Base-by-base conservation (phyloP, 345 rosid species). In the Stellera chamaejasme region DNA sequence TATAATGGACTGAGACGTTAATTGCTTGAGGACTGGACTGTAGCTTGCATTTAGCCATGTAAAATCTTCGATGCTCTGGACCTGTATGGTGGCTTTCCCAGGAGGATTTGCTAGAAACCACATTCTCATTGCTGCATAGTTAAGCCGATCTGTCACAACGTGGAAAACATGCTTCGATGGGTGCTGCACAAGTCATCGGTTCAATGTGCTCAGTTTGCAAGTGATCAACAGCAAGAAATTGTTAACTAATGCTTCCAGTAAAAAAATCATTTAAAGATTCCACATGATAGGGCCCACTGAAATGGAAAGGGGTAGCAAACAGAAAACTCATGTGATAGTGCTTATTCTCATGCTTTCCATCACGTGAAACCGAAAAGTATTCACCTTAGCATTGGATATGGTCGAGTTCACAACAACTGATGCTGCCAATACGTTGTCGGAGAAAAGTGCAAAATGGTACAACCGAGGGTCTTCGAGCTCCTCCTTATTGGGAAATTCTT, bases 81-180 rank as follows among this genome's bases (percentile, higher is more conserved):
- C 95, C 83, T 93, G 88, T 72, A 89, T 55, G 12, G 92, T 69
- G 54, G 95, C 97, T 65, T 74, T 79, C 45, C 87, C 85, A 0
- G 88, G 96, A 56, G 88, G 88, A 78, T 93, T 84, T 62, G 55
- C 74, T 48, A 93, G 72, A 81, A 93, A 89, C 99, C 99, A 93
- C 97, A 93, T 93, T 69, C 90, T 81, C 99, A 93, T 93, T 54
- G 97, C 96, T 8, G 92, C 97, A 72, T 87, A 89, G 64, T 93
- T 93, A 65, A 93, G 97, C 63, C 79, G 80, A 77, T 93, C 97
- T 2, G 96, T 89, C 58, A 93, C 97, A 46, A 89, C 62, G 77
- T 93, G 99, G 75, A 93, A 87, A 64, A 93, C 96, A 69, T 87
- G 97, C 65, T 83, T 79, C 32, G 82, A 72, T 42, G 99, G 85